Base-by-base conservation (phyloP, 179 eudicot species). In the Beta lomatogona region DNA sequence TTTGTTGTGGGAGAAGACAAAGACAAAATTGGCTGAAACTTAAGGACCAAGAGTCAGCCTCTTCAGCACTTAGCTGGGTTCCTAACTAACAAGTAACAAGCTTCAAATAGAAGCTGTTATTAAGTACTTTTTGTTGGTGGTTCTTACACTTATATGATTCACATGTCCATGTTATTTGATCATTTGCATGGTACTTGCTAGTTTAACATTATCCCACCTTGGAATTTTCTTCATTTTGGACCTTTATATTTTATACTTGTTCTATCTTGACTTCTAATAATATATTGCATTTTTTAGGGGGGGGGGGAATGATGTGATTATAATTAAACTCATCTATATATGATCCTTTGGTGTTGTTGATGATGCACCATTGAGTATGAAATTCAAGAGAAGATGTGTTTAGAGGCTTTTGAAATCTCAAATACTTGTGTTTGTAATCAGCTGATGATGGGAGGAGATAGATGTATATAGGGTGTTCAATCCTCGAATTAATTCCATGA, bases 11-110 rank as follows among this genome's bases (percentile, higher is more conserved):
- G 54, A 55, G 14, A 50, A 79, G 12, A 61, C 45, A 57, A 68
- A 31, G 28, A 83, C 76, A 79, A 75, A 75, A 11, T 15, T 50
- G 61, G 25, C 7, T 73, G 60, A 69, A 68, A 64, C 64, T 74
- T 68, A 31, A 83, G 21, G 77, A 60, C 53, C 63, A 68, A 14
- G 31, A 82, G 76, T 79, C 70, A 75, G 79, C 80, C 72, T 74
- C 79, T 78, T 44, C 73, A 81, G 5, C 69, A 45, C 60, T 64
- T 48, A 45, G 74, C 73, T 79, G 74, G 79, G 52, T 77, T 73
- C 57, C 50, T 83, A 78, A 73, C 72, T 77, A 83, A 79, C 61
- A 79, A 68, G 41, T 77, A 83, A 79, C 61, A 79, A 68, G 41
- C 82, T 79, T 79, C 71, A 71, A 44, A 45, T 48, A 58, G 67